These are phyloP conservation scores for Venturiaceae sp. DNA, from an alignment of 2,329 filamentous ascomycete genomes.

Conservation along the genomic window DNA sequence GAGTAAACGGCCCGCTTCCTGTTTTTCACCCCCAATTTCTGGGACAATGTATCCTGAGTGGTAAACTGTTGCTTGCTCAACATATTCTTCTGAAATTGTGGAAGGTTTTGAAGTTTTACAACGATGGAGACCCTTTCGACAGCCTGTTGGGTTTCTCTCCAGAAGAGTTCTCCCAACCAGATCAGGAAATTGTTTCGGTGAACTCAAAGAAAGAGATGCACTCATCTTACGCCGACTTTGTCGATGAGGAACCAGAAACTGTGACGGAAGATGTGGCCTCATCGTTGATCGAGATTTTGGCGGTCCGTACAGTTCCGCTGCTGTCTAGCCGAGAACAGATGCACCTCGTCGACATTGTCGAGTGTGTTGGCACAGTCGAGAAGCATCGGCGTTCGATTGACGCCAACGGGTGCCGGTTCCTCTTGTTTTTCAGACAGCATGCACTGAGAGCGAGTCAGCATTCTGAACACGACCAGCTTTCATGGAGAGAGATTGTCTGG, in stretches of 20 bases:
- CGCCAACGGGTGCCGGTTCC: constrained; percentile 77
- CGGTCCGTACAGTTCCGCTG: constrained; percentile 63
- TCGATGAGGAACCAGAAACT: constrained; percentile 46
- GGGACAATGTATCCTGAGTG: constrained; percentile 74
- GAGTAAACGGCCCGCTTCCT: constrained; percentile 78
- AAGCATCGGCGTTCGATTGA: constrained; percentile 83
- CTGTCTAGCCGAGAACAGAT: constrained; percentile 82
- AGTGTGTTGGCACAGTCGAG: constrained; percentile 76
- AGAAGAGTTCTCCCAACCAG: constrained; percentile 35
- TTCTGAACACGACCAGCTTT: constrained; percentile 39
- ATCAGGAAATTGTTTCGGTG: constrained; percentile 15
- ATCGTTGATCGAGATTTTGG: constrained; percentile 67
- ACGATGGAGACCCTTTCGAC: constrained; percentile 71
- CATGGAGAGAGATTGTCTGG: constrained; percentile 71
- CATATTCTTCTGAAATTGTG: constrained; percentile 63
- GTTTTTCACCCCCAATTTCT: constrained; percentile 89
- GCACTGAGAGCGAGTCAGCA: constrained; percentile 55
- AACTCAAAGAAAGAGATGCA: constrained; percentile 37
- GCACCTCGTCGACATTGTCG: constrained; percentile 71
- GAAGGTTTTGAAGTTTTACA: constrained; percentile 70
- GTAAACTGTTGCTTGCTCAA: constrained; percentile 64
- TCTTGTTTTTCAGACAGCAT: constrained; percentile 80
- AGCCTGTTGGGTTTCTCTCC: constrained; percentile 56
- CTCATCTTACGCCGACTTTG: constrained; percentile 42
- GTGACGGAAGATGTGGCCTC: constrained; percentile 64